phyloP scores from a whole-genome alignment of 2,329 filamentous ascomycete species.

The Byssothecium circinans region DNA sequence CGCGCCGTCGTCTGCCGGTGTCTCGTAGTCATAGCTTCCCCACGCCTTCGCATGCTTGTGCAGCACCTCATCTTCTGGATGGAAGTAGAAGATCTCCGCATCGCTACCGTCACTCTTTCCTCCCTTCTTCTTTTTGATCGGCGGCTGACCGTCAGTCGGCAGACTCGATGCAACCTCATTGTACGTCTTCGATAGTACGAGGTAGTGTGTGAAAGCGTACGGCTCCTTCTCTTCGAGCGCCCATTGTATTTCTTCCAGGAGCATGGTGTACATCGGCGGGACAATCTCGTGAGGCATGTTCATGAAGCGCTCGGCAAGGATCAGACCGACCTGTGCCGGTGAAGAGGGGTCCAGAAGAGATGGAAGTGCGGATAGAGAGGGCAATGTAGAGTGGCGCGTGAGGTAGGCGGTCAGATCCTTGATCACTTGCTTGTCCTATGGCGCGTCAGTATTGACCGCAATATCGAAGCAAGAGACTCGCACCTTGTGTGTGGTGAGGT shows the following conservation, averaged over 20 bases:
- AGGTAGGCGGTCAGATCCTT: slow-evolving; percentile 74
- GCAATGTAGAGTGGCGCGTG: slow-evolving; percentile 55
- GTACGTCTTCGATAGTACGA: slow-evolving; percentile 91
- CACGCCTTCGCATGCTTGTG: slow-evolving; percentile 72
- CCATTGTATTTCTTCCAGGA: slow-evolving; percentile 85
- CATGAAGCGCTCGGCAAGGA: slow-evolving; percentile 91
- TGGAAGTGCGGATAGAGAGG: slow-evolving; percentile 55
- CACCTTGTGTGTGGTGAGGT: slow-evolving; percentile 72
- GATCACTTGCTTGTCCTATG: slow-evolving; percentile 68
- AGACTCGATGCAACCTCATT: slow-evolving; percentile 81
- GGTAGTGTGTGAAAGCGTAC: slow-evolving; percentile 89
- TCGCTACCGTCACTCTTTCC: slow-evolving; percentile 38
- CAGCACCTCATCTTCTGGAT: slow-evolving; percentile 90
- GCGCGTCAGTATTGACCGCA: slow-evolving; percentile 4
- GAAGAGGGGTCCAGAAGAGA: slow-evolving; percentile 41
- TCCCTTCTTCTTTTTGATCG: slow-evolving; percentile 50
- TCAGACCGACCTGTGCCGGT: slow-evolving; percentile 68
- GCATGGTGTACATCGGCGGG: slow-evolving; percentile 92
- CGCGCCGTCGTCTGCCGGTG: slow-evolving; percentile 72
- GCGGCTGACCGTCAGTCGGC: slow-evolving; percentile 52
- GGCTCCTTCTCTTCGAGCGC: slow-evolving; percentile 89
- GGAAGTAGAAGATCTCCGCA: slow-evolving; percentile 79
- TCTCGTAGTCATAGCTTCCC: slow-evolving; percentile 76
- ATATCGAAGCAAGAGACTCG: neutral
- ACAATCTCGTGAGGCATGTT: slow-evolving; percentile 95